Base-by-base conservation (phyloP, 306 rosid species). In the Lotus japonicus region DNA sequence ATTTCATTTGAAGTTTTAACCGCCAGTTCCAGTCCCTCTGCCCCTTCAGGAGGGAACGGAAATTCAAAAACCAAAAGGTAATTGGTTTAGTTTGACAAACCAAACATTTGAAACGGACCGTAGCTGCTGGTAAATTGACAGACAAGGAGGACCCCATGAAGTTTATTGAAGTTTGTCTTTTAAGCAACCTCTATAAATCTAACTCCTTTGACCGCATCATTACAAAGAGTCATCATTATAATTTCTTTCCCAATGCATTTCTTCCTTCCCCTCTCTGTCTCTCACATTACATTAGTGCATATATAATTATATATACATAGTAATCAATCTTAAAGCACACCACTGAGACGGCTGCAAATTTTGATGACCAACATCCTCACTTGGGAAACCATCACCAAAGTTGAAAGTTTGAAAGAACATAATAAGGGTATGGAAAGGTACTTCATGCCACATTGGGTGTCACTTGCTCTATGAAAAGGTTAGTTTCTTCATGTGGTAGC, bases 131-230 rank as follows among this genome's bases (percentile, higher is more conserved):
- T 31, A 53, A 69, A 61, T 60, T 58, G 69, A 58, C 55, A 49
- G 81, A 76, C 70, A 70, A 9, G 5, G 36, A 46, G 72, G 84
- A 58, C 82, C 89, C 82, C 71, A 74, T 43, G 26, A 62, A 58
- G 49, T 76, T 75, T 14, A 79, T 78, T 49, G 65, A 8, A 55
- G 41, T 58, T 56, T 46, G 46, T 39, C 62, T 79, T 81, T 81
- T 46, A 9, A 81, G 68, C 38, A 79, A 74, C 70, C 79, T 23
- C 28, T 3, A 58, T 38, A 18, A 70, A 46, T 77, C 85, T 48
- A 50, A 16, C 67, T 46, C 58, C 79, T 63, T 71, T 55, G 44
- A 39, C 77, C 79, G 44, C 58, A 79, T 58, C 77, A 42, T 83
- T 75, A 54, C 69, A 58, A 17, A 36, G 64, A 31, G n/a, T 81